A percentile compares a stretch with the other conserved stretches of the same genome.
phyloP scores from a whole-genome alignment of 257 asterid species.

The Ligustrum vulgare region DNA sequence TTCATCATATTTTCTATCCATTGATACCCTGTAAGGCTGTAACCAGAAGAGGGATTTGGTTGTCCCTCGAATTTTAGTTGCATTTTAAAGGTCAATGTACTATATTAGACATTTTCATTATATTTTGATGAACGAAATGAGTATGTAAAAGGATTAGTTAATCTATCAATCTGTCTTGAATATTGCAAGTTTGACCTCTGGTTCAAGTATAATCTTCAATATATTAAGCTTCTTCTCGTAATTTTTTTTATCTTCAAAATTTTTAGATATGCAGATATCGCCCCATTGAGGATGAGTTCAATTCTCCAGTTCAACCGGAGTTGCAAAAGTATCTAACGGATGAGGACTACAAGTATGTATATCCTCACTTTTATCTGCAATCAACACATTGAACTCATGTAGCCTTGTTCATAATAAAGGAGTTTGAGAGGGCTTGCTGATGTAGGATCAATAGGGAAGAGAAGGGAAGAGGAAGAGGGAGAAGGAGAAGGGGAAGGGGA shows the following conservation, averaged over 20 bases:
- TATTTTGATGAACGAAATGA: background rate
- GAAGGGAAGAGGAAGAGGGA: no score
- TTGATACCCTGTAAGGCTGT: background rate
- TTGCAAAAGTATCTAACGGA: constrained; percentile 78
- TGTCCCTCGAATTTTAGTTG: background rate
- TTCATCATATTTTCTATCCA: background rate
- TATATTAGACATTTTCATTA: background rate
- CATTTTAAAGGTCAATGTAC: constrained; percentile 5
- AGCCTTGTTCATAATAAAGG: background rate
- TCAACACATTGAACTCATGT: background rate
- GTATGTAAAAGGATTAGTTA: background rate
- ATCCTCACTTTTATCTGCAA: constrained; percentile 1
- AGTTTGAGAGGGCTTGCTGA: background rate
- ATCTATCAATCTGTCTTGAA: constrained; percentile 8
- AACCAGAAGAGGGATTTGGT: background rate
- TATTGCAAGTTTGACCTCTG: constrained; percentile 9
- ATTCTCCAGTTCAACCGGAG: constrained; percentile 67
- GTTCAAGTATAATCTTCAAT: background rate
- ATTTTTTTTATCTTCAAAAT: constrained; percentile 5
- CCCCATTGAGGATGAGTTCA: constrained; percentile 82
- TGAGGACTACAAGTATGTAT: constrained; percentile 78
- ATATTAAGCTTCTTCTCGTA: constrained; percentile 18
- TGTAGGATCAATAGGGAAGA: no score
- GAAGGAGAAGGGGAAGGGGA: no score
- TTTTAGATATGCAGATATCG: constrained; percentile 89